Percentiles rank a stretch among this genome's conserved stretches.
Conservation (phyloP, 176 grass and related monocot species). For the Eragrostis nindensis region DNA sequence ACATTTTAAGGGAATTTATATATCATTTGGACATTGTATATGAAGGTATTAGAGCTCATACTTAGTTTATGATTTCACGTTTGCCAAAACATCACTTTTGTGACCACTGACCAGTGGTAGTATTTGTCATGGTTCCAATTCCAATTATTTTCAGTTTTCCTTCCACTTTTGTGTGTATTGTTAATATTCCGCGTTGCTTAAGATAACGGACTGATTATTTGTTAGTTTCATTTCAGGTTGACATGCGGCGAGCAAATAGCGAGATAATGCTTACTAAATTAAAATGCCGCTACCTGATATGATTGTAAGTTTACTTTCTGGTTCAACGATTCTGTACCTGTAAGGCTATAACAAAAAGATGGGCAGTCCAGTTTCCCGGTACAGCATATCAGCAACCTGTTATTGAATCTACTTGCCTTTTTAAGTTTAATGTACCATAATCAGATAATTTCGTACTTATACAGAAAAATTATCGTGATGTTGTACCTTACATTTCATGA, state of each 20-base stretch:
- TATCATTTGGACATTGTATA: background rate
- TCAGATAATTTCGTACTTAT: constrained; percentile 13
- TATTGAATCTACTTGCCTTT: background rate
- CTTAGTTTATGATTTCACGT: background rate
- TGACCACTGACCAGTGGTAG: background rate
- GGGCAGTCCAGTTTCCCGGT: constrained; percentile 16
- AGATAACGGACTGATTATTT: constrained; percentile 33
- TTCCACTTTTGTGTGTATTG: background rate
- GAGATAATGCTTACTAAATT: constrained; percentile 99
- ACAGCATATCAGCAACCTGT: background rate
- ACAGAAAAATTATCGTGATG: background rate
- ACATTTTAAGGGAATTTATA: background rate
- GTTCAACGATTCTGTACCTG: constrained; percentile 5
- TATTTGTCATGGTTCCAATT: constrained; percentile 26
- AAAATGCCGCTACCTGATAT: constrained; percentile 99
- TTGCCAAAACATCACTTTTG: background rate
- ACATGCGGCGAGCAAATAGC: constrained; percentile 97
- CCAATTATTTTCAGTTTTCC: constrained; percentile 26
- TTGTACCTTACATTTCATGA: background rate
- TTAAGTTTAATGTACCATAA: background rate
- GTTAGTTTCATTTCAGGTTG: constrained; percentile 72
- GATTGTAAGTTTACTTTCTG: constrained; percentile 79
- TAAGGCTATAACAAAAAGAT: constrained; percentile 26
- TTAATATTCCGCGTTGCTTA: constrained; percentile 18
- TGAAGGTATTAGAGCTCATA: no score